Base-by-base conservation (phyloP, 371 early-diverging fungal species). In the Mucor indicus region DNA sequence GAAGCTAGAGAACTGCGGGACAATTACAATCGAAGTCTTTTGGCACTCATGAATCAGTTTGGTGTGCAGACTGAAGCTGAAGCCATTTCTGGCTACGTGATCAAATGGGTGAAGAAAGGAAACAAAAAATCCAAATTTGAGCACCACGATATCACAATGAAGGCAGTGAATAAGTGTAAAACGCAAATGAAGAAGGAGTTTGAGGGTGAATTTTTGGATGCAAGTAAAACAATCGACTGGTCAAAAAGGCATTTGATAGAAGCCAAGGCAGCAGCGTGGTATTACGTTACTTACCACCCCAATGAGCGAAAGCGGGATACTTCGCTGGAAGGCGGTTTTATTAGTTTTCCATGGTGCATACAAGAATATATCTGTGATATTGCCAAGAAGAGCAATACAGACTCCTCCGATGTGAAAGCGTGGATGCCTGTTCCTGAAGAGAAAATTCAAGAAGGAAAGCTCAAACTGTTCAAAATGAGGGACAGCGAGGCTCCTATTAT, bases 261-360 rank as follows among this genome's bases (percentile, higher is more conserved):
- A 16, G 57, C 71, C 1, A 87, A 87, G 51, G 90, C 88, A 0
- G 80, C 80, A 0, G 87, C 88, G 0, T 90, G 90, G 90, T 87
- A 90, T 42, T 84, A 83, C 41, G 86, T 81, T 8, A 77, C 85
- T 0, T 90, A 90, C 50, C 76, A 84, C 32, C 67, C 72, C 0
- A 44, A 47, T 8, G 67, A 66, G 40, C 55, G 70, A 10, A 24
- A 33, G 1, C 23, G 57, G 5, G 62, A 57, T 4, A 15, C 37
- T 3, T 55, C 61, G 6, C 15, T 52, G 1, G 61, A 65, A 33
- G 64, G 59, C 0, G 47, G 38, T 3, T 66, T 68, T 25, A 53
- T 83, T 15, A 76, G 83, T 19, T 89, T 89, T 48, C 80, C 82
- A n/a, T 89, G 89, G 89, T 45, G 77, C 9, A 57, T 79, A 1